Evolutionary conservation across 176 grass and related monocot species (phyloP).

Genomic region (bread wheat (Triticum aestivum)): IWGSC_CS_RefSeq_v2.1 NC_057798.1:187474115-187474614

Average conservation of each 20-base stretch:
- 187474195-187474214: conserved; percentile 97
- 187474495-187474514: conserved; percentile 90
- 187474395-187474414: conserved; percentile 52
- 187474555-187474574: not conserved
- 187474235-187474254: conserved; percentile 71
- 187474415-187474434: conserved; percentile 90
- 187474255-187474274: conserved; percentile 58
- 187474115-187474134: conserved; percentile 71
- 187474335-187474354: conserved; percentile 56
- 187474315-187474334: conserved; percentile 72
- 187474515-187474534: conserved; percentile 59
- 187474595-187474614: conserved; percentile 4
- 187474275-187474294: conserved; percentile 58
- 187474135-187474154: conserved; percentile 61
- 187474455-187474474: conserved; percentile 93
- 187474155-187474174: conserved; percentile 62
- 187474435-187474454: conserved; percentile 93
- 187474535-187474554: conserved; percentile 15
- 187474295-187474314: conserved; percentile 83
- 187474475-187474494: conserved; percentile 95
- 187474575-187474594: not conserved
- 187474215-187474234: conserved; percentile 61
- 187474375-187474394: conserved; percentile 54
- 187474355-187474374: conserved; percentile 82
- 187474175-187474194: conserved; percentile 78